Base-by-base conservation (phyloP, 2,329 filamentous ascomycete genomes). In the Cladophialophora bantiana region DNA sequence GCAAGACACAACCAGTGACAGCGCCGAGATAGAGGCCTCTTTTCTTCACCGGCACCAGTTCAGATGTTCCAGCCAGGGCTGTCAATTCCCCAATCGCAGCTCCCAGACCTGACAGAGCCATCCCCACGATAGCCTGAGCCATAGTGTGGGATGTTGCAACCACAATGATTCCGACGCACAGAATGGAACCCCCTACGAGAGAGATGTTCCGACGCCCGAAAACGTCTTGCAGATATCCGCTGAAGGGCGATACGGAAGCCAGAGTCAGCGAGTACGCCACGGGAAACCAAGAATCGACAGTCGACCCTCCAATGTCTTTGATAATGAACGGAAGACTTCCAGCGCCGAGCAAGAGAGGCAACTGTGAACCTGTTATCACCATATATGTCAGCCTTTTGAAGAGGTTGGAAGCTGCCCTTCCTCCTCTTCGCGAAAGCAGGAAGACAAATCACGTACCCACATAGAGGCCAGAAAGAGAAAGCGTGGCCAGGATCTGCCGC, bases 1-100 rank as follows among this genome's bases (percentile, higher is more conserved):
- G 64, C 6, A 66, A 34, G 35, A 66, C 40, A 7, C 9, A 40
- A 7, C 26, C 32, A 20, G 54, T 66, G 18, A 66, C 40, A 4
- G 59, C 2, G 5, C 36, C 59, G 0, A 66, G 40, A 35, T 62
- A 66, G 15, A 52, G 6, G 26, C 64, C 64, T 59, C 64, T 26
- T 35, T 59, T 59, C n/a, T 40, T 63, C n/a, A 66, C 64, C 2
- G 64, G 64, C 10, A 66, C 64, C 10, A 66, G 59, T 38, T 66
- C 64, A 9, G 64, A 63, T 20, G 58, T 66, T 31, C 64, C 64
- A 35, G 64, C 64, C 34, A 66, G 34, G 4, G 64, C 64, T 4
- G 64, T 66, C 6, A 66, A 35, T 18, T 66, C 64, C 10, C 64
- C 58, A 32, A 66, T 53, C 9, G 64, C 64, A 3, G 64, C 64